Base-by-base conservation (phyloP, 192 early-diverging fungal species). In the Linderina pennispora region DNA sequence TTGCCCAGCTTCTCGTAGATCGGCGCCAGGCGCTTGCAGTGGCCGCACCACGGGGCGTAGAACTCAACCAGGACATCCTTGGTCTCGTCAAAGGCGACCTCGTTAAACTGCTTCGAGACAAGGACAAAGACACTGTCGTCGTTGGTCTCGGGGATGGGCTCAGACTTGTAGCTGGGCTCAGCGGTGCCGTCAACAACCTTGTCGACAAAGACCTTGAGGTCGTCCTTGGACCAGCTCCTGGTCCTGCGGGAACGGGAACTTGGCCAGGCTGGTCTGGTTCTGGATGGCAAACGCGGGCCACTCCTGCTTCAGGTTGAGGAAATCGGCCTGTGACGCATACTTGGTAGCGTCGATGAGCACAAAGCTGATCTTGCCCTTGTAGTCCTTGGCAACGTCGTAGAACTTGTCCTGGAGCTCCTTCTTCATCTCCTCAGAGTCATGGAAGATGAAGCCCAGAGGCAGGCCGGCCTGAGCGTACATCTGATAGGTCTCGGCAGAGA, bases 281-380 rank as follows among this genome's bases (percentile, higher is more conserved):
- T 92, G 88, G 65, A 99, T 81, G 50, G 80, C 92, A 55, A 99
- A 83, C 16, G 92, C 90, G 40, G 96, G 96, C 89, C 88, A 99
- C 48, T 73, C 53, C 60, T 90, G 82, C 80, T 92, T 88, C 37
- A 99, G 69, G 75, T 85, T 89, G 38, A 97, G 75, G 67, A 88
- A 88, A 41, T 84, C 76, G 36, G 89, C 94, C 69, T 96, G 93
- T 26, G 68, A 77, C 40, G 83, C 84, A 70, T 81, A 98, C 63
- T 91, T 85, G 69, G 22, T 58, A 33, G 86, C 90, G 48, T 99
- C 90, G 41, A 94, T 88, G 68, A 89, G 86, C 55, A 91, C 92
- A 77, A 97, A 88, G 79, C 69, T 85, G 45, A 97, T 45, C 61
- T 85, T 90, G 44, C 93, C 96, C 77, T 90, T 89, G 76, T 71